phyloP scores from a whole-genome alignment of 208 protist species.

The Wallacemonas rigidus region DNA sequence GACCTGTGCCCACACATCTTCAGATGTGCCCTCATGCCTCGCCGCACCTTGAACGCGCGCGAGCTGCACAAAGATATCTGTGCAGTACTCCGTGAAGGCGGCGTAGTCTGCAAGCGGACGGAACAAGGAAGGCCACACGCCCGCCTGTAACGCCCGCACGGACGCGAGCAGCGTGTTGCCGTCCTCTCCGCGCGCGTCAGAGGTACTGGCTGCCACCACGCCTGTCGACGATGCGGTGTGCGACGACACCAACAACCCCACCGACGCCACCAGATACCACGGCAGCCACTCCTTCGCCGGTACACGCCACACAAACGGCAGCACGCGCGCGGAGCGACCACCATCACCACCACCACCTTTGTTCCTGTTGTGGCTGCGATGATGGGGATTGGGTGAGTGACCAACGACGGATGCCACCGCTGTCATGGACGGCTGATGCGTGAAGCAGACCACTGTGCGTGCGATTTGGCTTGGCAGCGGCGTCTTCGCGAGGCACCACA shows the following conservation, averaged over 20 bases:
- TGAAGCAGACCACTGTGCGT: constrained; percentile 59
- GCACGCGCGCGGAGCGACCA: constrained; percentile 11
- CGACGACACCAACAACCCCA: constrained; percentile 16
- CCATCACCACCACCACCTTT: not conserved
- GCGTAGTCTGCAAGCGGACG: constrained; percentile 12
- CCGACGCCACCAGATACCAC: constrained; percentile 35
- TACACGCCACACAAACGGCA: constrained; percentile 43
- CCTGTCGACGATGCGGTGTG: too few relatives aligned
- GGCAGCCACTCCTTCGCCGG: constrained; percentile 39
- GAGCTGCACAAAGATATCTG: constrained; percentile 5
- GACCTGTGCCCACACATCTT: not conserved
- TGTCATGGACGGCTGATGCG: not conserved
- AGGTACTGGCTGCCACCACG: too few relatives aligned
- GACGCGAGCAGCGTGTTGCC: not conserved
- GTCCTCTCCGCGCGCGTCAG: not conserved
- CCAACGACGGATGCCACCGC: not conserved
- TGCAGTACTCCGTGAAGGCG: constrained; percentile 12
- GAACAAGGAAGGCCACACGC: constrained; percentile 11
- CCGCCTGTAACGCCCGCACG: not conserved
- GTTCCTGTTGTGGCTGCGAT: too few relatives aligned
- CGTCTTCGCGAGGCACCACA: constrained; percentile 46
- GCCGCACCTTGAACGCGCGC: not conserved
- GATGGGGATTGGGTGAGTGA: not conserved
- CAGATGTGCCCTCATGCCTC: not conserved
- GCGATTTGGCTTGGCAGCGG: constrained; percentile 46